A percentile compares a stretch with the other conserved stretches of the same genome.
phyloP scores from a whole-genome alignment of 805 yeast species.

The Metschnikowia picachoensis region DNA sequence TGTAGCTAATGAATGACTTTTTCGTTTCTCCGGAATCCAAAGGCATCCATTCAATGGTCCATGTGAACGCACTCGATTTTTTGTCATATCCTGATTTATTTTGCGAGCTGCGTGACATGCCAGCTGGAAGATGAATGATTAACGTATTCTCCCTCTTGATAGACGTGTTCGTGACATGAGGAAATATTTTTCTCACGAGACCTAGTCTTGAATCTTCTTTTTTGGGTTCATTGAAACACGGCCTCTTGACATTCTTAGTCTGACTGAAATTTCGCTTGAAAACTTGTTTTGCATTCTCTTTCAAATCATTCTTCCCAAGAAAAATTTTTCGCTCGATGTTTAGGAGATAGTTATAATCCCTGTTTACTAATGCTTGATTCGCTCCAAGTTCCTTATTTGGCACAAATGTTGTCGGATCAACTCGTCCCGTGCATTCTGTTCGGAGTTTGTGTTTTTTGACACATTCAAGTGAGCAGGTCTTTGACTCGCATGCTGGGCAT shows the following conservation, averaged over 20 bases:
- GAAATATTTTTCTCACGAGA: constrained; percentile 22
- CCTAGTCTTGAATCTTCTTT: constrained; percentile 23
- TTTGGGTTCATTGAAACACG: constrained; percentile 3
- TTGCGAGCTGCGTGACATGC: constrained; percentile 62
- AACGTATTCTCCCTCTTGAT: constrained; percentile 61
- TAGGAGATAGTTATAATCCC: constrained; percentile 79
- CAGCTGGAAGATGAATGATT: constrained; percentile 59
- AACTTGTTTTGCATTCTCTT: constrained; percentile 39
- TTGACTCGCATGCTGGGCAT: constrained; percentile 72
- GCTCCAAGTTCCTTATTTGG: constrained; percentile 41
- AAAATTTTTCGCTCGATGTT: constrained; percentile 55
- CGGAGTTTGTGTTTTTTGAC: constrained; percentile 64
- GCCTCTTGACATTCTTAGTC: constrained; percentile 12
- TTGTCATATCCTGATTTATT: constrained; percentile 74
- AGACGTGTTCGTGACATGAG: constrained; percentile 25
- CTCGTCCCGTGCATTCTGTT: constrained; percentile 60
- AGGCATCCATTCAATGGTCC: constrained; percentile 78
- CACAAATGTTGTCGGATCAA: constrained; percentile 59
- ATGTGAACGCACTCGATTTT: constrained; percentile 53
- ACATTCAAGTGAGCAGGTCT: constrained; percentile 70
- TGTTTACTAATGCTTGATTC: constrained; percentile 51
- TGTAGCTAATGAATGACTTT: constrained; percentile 40
- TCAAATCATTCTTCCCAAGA: constrained; percentile 53
- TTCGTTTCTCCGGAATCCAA: constrained; percentile 28
- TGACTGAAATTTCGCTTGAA: constrained; percentile 27